These are phyloP conservation scores for Blastosporella zonata DNA, from an alignment of 1,284 basidiomycete genomes.

Conservation along the genomic window DNA sequence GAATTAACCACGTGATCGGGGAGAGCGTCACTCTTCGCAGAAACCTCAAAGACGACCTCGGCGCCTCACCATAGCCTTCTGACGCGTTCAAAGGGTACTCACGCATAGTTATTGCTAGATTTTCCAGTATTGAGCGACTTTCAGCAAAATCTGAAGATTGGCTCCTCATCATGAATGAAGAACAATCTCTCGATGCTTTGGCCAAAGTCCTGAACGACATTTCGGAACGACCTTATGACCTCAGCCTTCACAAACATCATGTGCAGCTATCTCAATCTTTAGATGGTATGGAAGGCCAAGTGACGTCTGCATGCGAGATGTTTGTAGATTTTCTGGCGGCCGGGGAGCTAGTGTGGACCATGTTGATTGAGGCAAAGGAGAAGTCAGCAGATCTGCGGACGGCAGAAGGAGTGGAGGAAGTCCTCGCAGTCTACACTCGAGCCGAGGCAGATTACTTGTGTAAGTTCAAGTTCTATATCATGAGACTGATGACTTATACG, in stretches of 20 bases:
- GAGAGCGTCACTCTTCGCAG: neutral
- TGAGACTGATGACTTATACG: conserved; percentile 5
- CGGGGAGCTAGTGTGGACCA: conserved; percentile 66
- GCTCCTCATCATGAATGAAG: conserved; percentile 28
- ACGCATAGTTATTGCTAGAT: no score
- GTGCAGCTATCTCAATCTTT: conserved; percentile 54
- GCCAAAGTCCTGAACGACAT: conserved; percentile 55
- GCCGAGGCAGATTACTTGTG: conserved; percentile 83
- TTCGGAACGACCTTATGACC: conserved; percentile 56
- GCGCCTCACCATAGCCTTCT: no score
- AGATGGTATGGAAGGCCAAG: conserved; percentile 55
- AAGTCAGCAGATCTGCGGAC: conserved; percentile 45
- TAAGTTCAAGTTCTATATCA: conserved; percentile 37
- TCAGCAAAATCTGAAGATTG: conserved; percentile 3
- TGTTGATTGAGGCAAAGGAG: conserved; percentile 55
- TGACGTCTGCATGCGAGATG: conserved; percentile 63
- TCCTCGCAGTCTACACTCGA: conserved; percentile 61
- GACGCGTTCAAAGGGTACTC: no score
- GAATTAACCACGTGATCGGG: neutral
- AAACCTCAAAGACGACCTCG: neutral
- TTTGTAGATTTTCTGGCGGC: conserved; percentile 59
- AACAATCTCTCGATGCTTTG: conserved; percentile 54
- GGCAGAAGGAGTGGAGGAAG: conserved; percentile 48
- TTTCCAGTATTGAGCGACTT: no score
- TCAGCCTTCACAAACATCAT: conserved; percentile 60